Base-by-base conservation (phyloP, 352 stramenopile genomes). In the Salisapilia sapeloensis region DNA sequence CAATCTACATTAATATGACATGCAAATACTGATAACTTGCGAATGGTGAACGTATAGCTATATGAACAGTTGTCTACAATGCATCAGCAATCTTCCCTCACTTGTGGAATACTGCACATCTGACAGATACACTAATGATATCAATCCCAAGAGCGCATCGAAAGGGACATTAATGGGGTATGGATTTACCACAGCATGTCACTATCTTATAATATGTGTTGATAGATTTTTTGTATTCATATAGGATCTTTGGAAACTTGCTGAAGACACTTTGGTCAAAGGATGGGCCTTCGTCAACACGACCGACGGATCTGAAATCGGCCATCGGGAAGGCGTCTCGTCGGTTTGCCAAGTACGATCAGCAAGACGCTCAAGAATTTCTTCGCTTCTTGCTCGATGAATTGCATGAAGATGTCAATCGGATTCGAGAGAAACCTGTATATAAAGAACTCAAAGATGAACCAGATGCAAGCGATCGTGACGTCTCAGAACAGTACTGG, bases 351-450 rank as follows among this genome's bases (percentile, higher is more conserved):
- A 66, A 69, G 4, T 92, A 92, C 49, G 67, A 89, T 25, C 79
- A 93, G 42, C 77, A 94, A 36, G 81, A 94, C 33, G 75, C 81
- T 1, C 78, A 93, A 35, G 79, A 94, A 37, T 92, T 93, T 34
- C 46, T 94, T n/a, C 79, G 82, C 9, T 85, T 82, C 19, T 44
- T 94, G 9, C 51, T 94, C 1, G 78, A 93, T 25, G 69, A 57
- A 12, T 47, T 93, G 17, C 80, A 94, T 36, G 79, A 87, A 47
- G 79, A 93, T 35, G 49, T 93, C 11, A 89, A 87, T 35, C 55
- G 54, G 1, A 60, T 87, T 25, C 54, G 51, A 28, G 76, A 69
- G 26, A 80, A 82, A 29, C 69, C 64, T 1, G 18, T 53, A 6
- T 86, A 86, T 38, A 75, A 77, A 34, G 67, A 86, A 42, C 80